phyloP scores from a whole-genome alignment of 306 rosid genomes.

The Herpetospermum pedunculosum region DNA sequence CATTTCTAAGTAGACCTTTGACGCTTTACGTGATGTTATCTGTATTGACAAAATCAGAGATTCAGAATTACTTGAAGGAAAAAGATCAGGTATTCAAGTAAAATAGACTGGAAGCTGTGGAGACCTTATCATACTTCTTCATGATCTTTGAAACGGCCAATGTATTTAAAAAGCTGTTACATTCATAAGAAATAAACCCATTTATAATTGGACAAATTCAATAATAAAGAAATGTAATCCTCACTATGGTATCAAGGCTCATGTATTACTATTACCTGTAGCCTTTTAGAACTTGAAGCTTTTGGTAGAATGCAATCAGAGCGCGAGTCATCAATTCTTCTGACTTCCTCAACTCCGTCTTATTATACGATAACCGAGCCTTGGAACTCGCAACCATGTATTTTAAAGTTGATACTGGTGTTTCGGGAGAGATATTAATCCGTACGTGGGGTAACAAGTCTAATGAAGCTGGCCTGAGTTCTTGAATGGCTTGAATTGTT shows the following conservation, averaged over 20 bases:
- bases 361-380: constrained; percentile 33
- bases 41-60: constrained; percentile 11
- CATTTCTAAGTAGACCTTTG: constrained; percentile 51
- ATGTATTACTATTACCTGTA: constrained; percentile 43
- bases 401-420: constrained; percentile 45
- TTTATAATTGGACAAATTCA: neutral
- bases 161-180: constrained; percentile 52
- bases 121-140: constrained; percentile 86
- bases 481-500: neutral
- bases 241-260: neutral
- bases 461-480: constrained; percentile 34
- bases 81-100: neutral
- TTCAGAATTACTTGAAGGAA: neutral
- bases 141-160: constrained; percentile 68
- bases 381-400: constrained; percentile 28
- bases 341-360: constrained; percentile 40
- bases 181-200: constrained; percentile 3
- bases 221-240: neutral
- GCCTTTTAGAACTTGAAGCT: constrained; percentile 57
- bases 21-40: constrained; percentile 46
- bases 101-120: neutral
- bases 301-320: constrained; percentile 43
- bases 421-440: constrained; percentile 44
- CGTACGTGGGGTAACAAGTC: constrained; percentile 45
- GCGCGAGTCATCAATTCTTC: constrained; percentile 45